A percentile compares a stretch with the other conserved stretches of the same genome.
These are phyloP conservation scores for Mollisia scopiformis DNA, from an alignment of 2,329 filamentous ascomycete species.

Conservation along the genomic window DNA sequence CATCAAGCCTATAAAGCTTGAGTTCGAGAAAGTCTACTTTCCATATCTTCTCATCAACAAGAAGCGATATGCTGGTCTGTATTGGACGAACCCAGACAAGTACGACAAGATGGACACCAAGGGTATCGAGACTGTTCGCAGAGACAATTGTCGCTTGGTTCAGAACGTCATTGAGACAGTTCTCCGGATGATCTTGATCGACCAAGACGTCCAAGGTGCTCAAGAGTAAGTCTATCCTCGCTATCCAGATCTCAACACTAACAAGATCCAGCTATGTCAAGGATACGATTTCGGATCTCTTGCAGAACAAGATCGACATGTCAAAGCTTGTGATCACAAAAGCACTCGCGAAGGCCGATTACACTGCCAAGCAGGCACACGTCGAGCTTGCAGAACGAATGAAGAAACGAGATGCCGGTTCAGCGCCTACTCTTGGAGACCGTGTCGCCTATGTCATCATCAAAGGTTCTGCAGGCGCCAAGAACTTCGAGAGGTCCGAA, in stretches of 20 bases:
- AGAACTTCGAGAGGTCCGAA: conserved; percentile 96
- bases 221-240: conserved; percentile 72
- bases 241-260: conserved; percentile 28
- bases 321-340: conserved; percentile 99
- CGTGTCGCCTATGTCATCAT: conserved; percentile 98
- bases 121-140: conserved; percentile 95
- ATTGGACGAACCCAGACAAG: conserved; percentile 93
- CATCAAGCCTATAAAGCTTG: conserved; percentile 94
- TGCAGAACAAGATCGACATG: conserved; percentile 99
- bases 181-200: conserved; percentile 91
- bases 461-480: conserved; percentile 84
- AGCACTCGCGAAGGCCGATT: conserved; percentile 87
- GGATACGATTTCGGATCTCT: conserved; percentile 87
- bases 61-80: conserved; percentile 97
- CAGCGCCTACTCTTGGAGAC: conserved; percentile 88
- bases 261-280: conserved; percentile 78
- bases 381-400: conserved; percentile 94
- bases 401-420: conserved; percentile 95
- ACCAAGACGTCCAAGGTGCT: conserved; percentile 85
- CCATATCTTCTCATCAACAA: conserved; percentile 99
- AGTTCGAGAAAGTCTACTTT: conserved; percentile 99
- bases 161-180: conserved; percentile 98
- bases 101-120: conserved; percentile 99
- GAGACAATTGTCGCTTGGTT: conserved; percentile 94
- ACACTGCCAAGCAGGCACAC: conserved; percentile 91